Conservation (phyloP, 495 filamentous ascomycete species). For the Penicillium verhagenii region DNA sequence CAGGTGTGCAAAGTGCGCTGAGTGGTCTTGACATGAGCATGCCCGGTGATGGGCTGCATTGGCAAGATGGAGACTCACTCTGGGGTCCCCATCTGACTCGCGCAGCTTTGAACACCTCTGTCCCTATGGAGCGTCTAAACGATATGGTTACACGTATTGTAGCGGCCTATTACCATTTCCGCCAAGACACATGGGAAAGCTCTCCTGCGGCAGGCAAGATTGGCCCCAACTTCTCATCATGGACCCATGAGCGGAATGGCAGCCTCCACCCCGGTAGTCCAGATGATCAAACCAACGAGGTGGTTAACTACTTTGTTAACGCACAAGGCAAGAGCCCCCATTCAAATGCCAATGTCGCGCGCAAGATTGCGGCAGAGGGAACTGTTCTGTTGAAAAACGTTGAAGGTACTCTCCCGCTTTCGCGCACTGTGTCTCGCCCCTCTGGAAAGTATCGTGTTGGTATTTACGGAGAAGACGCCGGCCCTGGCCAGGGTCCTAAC, state of each 20-base stretch:
- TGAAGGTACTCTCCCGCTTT: slow-evolving; percentile 61
- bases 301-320: slow-evolving; percentile 77
- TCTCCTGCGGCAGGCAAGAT: slow-evolving; percentile 57
- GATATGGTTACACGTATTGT: slow-evolving; percentile 94
- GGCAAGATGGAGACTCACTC: slow-evolving; percentile 73
- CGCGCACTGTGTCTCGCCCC: slow-evolving; percentile 45
- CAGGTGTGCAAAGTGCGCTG: slow-evolving; percentile 74
- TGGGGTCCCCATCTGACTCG: slow-evolving; percentile 79
- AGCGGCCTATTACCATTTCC: slow-evolving; percentile 87
- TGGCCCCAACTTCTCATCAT: slow-evolving; percentile 88
- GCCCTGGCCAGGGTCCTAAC: slow-evolving; percentile 67
- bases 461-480: slow-evolving; percentile 85
- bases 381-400: slow-evolving; percentile 83
- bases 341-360: slow-evolving; percentile 68
- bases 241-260: slow-evolving; percentile 72
- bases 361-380: slow-evolving; percentile 77
- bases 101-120: slow-evolving; percentile 75
- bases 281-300: slow-evolving; percentile 49
- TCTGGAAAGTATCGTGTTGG: slow-evolving; percentile 57
- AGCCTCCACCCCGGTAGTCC: slow-evolving; percentile 63
- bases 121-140: slow-evolving; percentile 80
- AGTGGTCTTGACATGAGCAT: slow-evolving; percentile 93
- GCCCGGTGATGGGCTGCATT: slow-evolving; percentile 83
- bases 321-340: slow-evolving; percentile 59
- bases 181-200: slow-evolving; percentile 69